Base-by-base conservation (phyloP, 116 monocot genomes). In the Iris pallida region DNA sequence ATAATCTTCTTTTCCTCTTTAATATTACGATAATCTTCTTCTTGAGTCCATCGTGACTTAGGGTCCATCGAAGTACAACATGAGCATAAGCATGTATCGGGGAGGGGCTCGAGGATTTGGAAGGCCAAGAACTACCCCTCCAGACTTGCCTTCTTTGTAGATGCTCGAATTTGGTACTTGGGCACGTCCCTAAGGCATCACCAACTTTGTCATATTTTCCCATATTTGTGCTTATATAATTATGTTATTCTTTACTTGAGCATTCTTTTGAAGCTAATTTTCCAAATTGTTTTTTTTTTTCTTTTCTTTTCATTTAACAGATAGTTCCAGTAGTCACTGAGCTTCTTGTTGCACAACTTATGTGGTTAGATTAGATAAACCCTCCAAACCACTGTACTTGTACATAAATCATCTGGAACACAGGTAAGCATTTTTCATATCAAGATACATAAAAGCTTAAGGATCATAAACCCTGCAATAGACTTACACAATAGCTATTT, bases 131-230 rank as follows among this genome's bases (percentile, higher is more conserved):
- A 78, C 64, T 66, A 83, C 84, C n/a, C 92, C 95, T 74, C 96
- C 96, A 61, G 96, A 96, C 59, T 77, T 96, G 62, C 92, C 92
- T 58, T 96, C 96, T 68, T 64, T 89, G 47, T 97, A 68, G 97
- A 92, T 87, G 85, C 87, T 66, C 76, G 92, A 61, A 97, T 97
- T 68, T 81, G 82, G 67, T 92, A 78, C 57, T 68, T 97, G 42
- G 92, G 89, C 46, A 97, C 92, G 92, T 85, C 97, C 73, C 91
- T 95, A 73, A 80, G 88, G 61, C 9, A 75, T 61, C 13, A 10
- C 10, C 7, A 8, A 19, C 40, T 20, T 60, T 60, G 9, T 19
- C 13, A 40, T 4, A 20, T 19, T 60, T 20, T 20, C 8, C 42
- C 12, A 13, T 17, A 16, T 6, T 62, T 43, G 16, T 1, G 8